phyloP scores from a whole-genome alignment of 768 basidiomycete species.

The Pleurotus djamor region DNA sequence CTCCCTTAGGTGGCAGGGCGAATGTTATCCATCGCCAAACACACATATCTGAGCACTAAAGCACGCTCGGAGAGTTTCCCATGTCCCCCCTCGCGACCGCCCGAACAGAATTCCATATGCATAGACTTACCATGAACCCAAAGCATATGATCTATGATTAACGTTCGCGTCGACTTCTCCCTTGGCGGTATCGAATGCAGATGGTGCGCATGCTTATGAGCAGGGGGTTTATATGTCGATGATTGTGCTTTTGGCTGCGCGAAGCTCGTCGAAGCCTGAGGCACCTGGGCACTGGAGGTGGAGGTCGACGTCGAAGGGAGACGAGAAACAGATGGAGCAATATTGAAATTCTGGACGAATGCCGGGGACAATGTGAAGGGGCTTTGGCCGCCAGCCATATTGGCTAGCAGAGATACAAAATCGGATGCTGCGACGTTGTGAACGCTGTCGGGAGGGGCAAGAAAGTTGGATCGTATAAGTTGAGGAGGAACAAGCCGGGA shows the following conservation, averaged over 20 bases:
- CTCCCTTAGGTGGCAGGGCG: too few species aligned
- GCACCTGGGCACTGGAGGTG: neutral
- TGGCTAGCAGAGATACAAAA: neutral
- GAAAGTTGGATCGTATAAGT: neutral
- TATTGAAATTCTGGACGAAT: neutral
- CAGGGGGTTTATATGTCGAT: constrained; percentile 57
- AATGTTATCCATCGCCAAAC: too few species aligned
- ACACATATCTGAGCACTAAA: too few species aligned
- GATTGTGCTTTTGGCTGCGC: constrained; percentile 14
- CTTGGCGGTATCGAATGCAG: constrained; percentile 83
- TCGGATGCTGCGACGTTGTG: neutral
- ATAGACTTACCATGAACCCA: constrained; percentile 65
- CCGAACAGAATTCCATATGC: neutral
- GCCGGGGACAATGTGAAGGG: neutral
- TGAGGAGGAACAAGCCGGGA: constrained; percentile 7
- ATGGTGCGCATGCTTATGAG: constrained; percentile 88
- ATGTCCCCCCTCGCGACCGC: neutral
- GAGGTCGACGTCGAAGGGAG: neutral
- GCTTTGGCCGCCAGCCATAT: neutral
- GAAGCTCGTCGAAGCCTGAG: neutral
- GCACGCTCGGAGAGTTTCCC: too few species aligned
- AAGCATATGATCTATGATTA: constrained; percentile 86
- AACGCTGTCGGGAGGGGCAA: neutral
- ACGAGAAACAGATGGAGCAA: neutral
- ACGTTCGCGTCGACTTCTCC: constrained; percentile 85